Evolutionary conservation across 441 rosid genomes (phyloP), one percentile per base, ranked within the genome.

Genomic region (Geranium incanum): DNA sequence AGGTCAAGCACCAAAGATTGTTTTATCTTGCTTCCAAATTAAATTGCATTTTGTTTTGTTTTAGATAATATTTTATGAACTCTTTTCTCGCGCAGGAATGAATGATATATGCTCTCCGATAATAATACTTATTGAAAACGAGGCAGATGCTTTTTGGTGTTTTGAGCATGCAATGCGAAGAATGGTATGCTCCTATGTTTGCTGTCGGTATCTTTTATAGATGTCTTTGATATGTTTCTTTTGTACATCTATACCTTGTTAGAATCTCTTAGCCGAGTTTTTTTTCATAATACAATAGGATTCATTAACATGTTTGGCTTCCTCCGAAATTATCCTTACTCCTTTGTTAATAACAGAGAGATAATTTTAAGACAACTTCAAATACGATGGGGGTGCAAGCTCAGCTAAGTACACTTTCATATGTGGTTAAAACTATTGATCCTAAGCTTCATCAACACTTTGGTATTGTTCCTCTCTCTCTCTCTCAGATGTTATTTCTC

Each of bases 111-210:
- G 97, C 82, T 94, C 97, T 50, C 99, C 97, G 12, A 90, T 94
- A 88, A 74, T 92, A 70, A 82, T 94, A 75, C 92, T 94, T 77
- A 73, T 90, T 11, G 97, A 92, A 78, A 75, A 94, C 69, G 99
- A 94, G 83, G 97, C 91, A 6, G 97, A 94, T 77, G 97, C 97
- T 62, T 94, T 83, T 77, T 94, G 99, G 97, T 94, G 99, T 85
- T 94, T 88, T 78, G 90, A 94, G 83, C 96, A 77, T 76, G 91
- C 91, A 64, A 94, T 94, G 99, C 89, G 88, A 70, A 90, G 89
- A 87, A 76, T 92, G 91, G 99, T 93, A 82, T 71, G 75, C 66
- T 68, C 66, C 5, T 41, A 60, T 45, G 11, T 3, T 45, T 45
- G 12, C 52, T 12, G 52, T 45, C 1, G 12, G 7, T 41, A 41